Base-by-base conservation (phyloP, 192 early-diverging fungal genomes). In the Linnemannia exigua region DNA sequence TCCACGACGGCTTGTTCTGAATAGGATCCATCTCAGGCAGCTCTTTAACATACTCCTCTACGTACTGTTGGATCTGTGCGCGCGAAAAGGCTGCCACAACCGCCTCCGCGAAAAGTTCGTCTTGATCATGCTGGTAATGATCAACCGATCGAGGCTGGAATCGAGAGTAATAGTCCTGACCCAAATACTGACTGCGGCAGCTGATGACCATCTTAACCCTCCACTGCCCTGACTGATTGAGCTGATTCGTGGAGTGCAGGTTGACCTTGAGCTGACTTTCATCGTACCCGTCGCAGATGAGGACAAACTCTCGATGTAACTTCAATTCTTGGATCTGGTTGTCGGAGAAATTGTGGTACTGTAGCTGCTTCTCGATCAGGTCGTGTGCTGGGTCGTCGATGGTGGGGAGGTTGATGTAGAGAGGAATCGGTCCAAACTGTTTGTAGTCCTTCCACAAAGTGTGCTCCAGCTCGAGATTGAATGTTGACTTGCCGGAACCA, bases 271-370 rank as follows among this genome's bases (percentile, higher is more conserved):
- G 41, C 69, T 44, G 69, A 28, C 69, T 44, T 44, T 71, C 69
- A 12, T 71, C 69, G 44, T 71, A 71, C 15, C 69, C 69, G 3
- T 71, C 69, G 25, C 69, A 71, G 44, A 71, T 71, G n/a, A 71
- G n/a, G 25, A 71, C 25, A 6, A 71, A 15, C 20, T 46, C 0
- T 1, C 69, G 41, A 14, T 71, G 38, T 0, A 28, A 11, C 37
- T 44, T 37, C 37, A 71, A 15, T 41, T 71, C 69, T 1, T 14
- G 44, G 12, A 71, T 71, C 44, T 71, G 38, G 6, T 44, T 22
- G 19, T 71, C 69, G 5, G 35, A 28, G 47, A 71, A 71, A 20
- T 48, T 46, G 69, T 48, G 12, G 12, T 28, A 4, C 19, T 38
- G 38, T 0, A 71, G 69, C 1, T 38, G 36, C 69, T 46, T 38